Base-by-base conservation (phyloP, 2,329 filamentous ascomycete species). In the Fusarium robinianum region DNA sequence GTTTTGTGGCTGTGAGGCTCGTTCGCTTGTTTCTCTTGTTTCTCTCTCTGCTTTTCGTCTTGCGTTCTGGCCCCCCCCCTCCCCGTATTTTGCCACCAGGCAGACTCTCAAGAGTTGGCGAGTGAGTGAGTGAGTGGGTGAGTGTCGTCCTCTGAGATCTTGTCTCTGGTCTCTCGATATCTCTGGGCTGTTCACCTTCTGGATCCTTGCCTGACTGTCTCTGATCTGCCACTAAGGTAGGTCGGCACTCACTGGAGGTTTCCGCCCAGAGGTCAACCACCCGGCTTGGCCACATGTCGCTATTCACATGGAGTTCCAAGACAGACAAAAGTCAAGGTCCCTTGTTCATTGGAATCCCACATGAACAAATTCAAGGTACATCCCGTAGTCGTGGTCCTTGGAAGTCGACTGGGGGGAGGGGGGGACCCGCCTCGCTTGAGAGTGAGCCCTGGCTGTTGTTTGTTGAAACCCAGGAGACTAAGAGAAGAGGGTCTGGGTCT, bases 1-100 rank as follows among this genome's bases (percentile, higher is more conserved):
- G 21, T 38, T 41, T 23, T 23, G 29, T 49, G 47, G 51, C 42
- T 14, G 34, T 40, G 38, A 52, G 47, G 37, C 37, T 39, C 31
- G 16, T 19, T 35, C 18, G 14, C 19, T 12, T 32, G 36, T 41
- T n/a, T 38, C 27, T 25, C 37, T 27, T 35, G 29, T 51, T 26
- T 24, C 19, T 16, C 16, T 10, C n/a, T n/a, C n/a, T n/a, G n/a
- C n/a, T n/a, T n/a, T n/a, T n/a, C n/a, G n/a, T n/a, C n/a, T n/a
- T n/a, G n/a, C n/a, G n/a, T n/a, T n/a, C n/a, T n/a, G n/a, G n/a
- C n/a, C n/a, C n/a, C n/a, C n/a, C n/a, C n/a, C n/a, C n/a, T n/a
- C n/a, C n/a, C n/a, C n/a, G n/a, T n/a, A n/a, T n/a, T n/a, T n/a
- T n/a, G n/a, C n/a, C n/a, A n/a, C n/a, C n/a, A n/a, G n/a, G n/a